Evolutionary conservation across 805 yeast species (phyloP), one percentile per base, ranked within the genome.

Genomic region (Candida khao-thaluensis): DNA sequence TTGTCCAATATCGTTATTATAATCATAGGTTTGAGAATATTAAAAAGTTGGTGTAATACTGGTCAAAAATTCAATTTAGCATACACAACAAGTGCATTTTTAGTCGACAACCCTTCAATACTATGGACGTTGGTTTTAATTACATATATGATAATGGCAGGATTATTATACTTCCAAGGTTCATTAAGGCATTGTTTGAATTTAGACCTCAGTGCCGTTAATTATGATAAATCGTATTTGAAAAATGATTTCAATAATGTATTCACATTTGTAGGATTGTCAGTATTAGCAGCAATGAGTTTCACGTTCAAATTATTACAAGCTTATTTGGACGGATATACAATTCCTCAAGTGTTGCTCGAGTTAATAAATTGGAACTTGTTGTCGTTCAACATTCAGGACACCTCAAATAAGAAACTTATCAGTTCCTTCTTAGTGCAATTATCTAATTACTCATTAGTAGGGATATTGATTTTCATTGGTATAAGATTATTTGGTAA

Each of bases 11-110:
- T 21, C 45, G 15, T 30, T 63, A 16, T 20, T 3, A 17, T 43
- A 11, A 43, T 69, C 4, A 16, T 61, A 0, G 57, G 77, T 2
- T 43, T 82, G 7, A 71, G 97, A 41, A 7, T 82, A 0, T 56
- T 89, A 16, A 72, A 93, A 40, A 82, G 87, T 1, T 93, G 96
- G 95, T 85, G 83, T 53, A 83, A 82, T 48, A 79, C 91, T 37
- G 98, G 98, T 1, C 97, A 90, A 53, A 93, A 93, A 48, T 81
- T 74, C 30, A 70, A 75, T 11, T 71, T 62, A 5, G 43, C 50
- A 6, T 35, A 28, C 14, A 60, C 67, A 3, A 38, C 83, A 4
- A 66, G 77, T 0, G 55, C 70, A 1, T 64, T 63, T 28, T 53
- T 89, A 2, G 47, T 57, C 7, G 45, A 50, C 0, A 44, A 63